Conservation (phyloP, 2,329 filamentous ascomycete species). For the Stylonectria norvegica region DNA sequence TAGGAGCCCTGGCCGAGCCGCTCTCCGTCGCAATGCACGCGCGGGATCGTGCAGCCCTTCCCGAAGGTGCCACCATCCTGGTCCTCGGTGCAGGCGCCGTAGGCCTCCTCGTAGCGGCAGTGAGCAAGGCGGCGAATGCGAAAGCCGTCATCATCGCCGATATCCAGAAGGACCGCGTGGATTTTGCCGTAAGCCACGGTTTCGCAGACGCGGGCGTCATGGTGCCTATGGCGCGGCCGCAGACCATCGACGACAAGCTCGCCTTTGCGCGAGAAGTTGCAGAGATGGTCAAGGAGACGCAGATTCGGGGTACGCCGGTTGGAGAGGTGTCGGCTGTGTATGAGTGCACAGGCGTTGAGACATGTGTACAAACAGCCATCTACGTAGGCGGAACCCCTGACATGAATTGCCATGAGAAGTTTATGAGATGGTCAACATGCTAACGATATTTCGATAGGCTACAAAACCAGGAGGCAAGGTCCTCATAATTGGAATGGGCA, state of each 20-base stretch:
- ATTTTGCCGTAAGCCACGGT: slow-evolving; percentile 54
- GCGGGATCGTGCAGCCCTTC: slow-evolving; percentile 42
- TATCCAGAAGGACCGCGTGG: slow-evolving; percentile 53
- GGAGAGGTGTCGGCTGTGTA: slow-evolving; percentile 66
- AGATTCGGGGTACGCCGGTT: slow-evolving; percentile 44
- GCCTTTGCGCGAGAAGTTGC: slow-evolving; percentile 50
- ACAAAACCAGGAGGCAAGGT: slow-evolving; percentile 66
- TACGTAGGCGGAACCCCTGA: slow-evolving; percentile 49
- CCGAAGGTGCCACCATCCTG: slow-evolving; percentile 42
- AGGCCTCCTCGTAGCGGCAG: slow-evolving; percentile 57
- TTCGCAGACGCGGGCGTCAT: slow-evolving; percentile 53
- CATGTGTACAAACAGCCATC: slow-evolving; percentile 71
- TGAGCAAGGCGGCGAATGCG: slow-evolving; percentile 48
- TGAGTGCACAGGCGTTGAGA: slow-evolving; percentile 76
- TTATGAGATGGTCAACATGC: too few relatives aligned
- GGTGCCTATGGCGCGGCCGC: slow-evolving; percentile 47
- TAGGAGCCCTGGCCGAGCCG: slow-evolving; percentile 58
- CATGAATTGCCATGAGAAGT: too few relatives aligned
- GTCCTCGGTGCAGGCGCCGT: slow-evolving; percentile 62
- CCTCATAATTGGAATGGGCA: slow-evolving; percentile 71
- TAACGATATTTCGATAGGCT: too few relatives aligned
- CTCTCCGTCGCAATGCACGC: slow-evolving; percentile 60
- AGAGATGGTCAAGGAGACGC: slow-evolving; percentile 36
- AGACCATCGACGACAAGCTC: slow-evolving; percentile 52
- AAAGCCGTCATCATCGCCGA: slow-evolving; percentile 51